These are phyloP conservation scores for Aristolochia californica DNA, from an alignment of 164 flowering plant species.

Conservation along the genomic window DNA sequence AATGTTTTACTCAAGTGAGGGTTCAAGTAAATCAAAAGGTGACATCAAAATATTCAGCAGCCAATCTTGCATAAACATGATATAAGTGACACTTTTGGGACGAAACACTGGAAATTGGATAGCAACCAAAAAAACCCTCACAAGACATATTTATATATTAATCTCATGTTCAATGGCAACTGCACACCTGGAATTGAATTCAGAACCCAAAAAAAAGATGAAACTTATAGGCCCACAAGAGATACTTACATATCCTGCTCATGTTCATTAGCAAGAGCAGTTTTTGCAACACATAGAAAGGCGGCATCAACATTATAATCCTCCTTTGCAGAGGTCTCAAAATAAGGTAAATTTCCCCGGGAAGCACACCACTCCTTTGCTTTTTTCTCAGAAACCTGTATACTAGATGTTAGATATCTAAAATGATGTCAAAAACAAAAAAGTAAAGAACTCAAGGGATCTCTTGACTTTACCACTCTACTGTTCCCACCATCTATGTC, in stretches of 20 bases:
- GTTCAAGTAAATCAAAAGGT: no score
- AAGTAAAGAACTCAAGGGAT: neutral
- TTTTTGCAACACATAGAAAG: slow-evolving; percentile 71
- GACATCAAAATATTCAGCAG: no score
- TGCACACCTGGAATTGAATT: no score
- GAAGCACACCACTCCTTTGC: slow-evolving; percentile 93
- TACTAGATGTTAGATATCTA: neutral
- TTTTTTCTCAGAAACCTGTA: slow-evolving; percentile 92
- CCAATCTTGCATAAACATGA: no score
- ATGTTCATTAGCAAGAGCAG: slow-evolving; percentile 62
- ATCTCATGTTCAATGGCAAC: no score
- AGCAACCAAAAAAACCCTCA: no score
- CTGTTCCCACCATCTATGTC: slow-evolving; percentile 96
- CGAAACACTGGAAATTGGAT: no score
- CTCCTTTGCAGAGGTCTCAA: slow-evolving; percentile 93
- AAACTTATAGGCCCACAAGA: no score
- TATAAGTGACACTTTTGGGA: no score
- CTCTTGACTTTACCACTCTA: slow-evolving; percentile 58
- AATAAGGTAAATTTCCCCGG: slow-evolving; percentile 85
- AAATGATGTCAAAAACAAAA: neutral
- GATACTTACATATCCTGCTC: slow-evolving; percentile 84
- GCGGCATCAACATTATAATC: slow-evolving; percentile 87
- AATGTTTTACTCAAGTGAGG: no score
- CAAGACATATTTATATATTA: no score
- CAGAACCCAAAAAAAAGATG: no score